Evolutionary conservation across 768 basidiomycete species (phyloP).

Genomic region (Phaffia tasmanica): DNA sequence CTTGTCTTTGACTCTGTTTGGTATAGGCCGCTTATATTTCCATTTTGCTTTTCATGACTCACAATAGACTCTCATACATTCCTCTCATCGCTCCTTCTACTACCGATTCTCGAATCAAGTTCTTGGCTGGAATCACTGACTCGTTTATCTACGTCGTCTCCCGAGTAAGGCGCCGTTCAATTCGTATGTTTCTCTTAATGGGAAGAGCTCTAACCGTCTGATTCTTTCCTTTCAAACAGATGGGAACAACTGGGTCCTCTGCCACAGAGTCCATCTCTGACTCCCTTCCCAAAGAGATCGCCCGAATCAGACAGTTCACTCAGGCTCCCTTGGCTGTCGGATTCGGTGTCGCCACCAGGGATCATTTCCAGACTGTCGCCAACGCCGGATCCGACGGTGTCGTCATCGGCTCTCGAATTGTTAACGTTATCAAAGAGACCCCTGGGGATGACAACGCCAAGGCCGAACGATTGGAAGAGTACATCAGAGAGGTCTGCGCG

Average conservation of each 20-base stretch:
- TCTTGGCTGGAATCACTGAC: constrained; percentile 86
- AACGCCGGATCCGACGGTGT: constrained; percentile 89
- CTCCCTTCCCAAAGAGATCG: constrained; percentile 69
- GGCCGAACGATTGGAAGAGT: constrained; percentile 52
- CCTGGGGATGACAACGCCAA: constrained; percentile 41
- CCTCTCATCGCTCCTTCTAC: constrained; percentile 94
- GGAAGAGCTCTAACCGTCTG: no score
- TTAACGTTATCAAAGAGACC: constrained; percentile 63
- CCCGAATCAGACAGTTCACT: constrained; percentile 55
- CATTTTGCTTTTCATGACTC: constrained; percentile 14
- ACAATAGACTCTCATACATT: constrained; percentile 72
- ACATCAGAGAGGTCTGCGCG: constrained; percentile 54
- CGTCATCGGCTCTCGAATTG: constrained; percentile 81
- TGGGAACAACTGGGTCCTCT: constrained; percentile 90
- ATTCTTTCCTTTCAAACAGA: constrained; percentile 42
- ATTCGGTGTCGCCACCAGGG: constrained; percentile 83
- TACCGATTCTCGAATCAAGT: constrained; percentile 70
- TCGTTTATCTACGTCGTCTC: constrained; percentile 98
- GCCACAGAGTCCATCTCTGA: constrained; percentile 57
- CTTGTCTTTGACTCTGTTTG: neutral
- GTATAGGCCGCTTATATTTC: neutral
- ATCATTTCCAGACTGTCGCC: constrained; percentile 75
- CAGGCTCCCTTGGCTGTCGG: constrained; percentile 83
- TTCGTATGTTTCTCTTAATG: constrained; percentile 2
- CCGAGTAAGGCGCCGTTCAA: constrained; percentile 47